Percentiles rank a stretch among this genome's conserved stretches.
Evolutionary conservation across 345 rosid genomes (phyloP).

Genomic region (Melaleuca quinquenervia): DNA sequence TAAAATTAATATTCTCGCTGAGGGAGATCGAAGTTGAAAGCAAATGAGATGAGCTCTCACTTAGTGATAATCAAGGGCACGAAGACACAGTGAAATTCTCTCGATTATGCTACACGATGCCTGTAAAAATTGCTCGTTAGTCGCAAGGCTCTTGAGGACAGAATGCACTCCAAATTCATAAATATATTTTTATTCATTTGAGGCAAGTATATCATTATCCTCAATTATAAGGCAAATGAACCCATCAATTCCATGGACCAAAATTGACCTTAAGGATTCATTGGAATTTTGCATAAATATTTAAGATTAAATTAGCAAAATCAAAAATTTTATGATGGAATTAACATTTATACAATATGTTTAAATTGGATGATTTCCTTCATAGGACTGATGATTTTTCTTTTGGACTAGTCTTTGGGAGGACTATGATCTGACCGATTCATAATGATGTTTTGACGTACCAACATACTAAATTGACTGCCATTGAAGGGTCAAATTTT

Average conservation of each 20-base stretch:
- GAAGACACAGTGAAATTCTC: background rate
- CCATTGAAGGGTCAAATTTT: background rate
- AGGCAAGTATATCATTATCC: background rate
- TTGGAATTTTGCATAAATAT: background rate
- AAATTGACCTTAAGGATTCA: background rate
- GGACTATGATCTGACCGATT: background rate
- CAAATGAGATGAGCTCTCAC: background rate
- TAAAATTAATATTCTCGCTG: background rate
- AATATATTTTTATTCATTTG: background rate
- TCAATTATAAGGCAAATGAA: background rate
- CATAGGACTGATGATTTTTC: background rate
- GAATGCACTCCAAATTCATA: background rate
- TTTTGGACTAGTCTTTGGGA: background rate
- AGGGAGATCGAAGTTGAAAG: background rate
- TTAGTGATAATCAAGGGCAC: background rate
- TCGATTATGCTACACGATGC: background rate
- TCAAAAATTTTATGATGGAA: background rate
- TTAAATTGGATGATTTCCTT: fast-evolving
- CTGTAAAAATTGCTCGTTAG: background rate
- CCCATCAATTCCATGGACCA: background rate
- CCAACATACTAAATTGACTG: background rate
- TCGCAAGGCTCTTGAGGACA: background rate
- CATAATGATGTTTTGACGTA: background rate
- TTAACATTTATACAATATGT: background rate
- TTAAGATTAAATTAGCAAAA: background rate